phyloP scores from a whole-genome alignment of 148 eudicot genomes.

The Fagopyrum homotropicum region DNA sequence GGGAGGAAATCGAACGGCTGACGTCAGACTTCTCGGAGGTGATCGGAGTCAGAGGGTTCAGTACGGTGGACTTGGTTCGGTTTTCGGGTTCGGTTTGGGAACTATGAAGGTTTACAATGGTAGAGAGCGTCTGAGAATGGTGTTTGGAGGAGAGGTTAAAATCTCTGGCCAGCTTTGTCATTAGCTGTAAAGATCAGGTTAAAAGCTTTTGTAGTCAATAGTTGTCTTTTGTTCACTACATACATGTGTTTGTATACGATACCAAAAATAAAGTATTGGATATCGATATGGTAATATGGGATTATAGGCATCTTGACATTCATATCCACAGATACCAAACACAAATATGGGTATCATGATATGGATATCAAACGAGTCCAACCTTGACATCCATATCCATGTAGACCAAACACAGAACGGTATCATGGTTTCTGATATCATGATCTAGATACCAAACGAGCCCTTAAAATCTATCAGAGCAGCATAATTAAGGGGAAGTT shows the following conservation, averaged over 20 bases:
- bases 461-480: no score
- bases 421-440: no score
- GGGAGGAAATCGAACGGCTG: constrained; percentile 44
- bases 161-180: constrained; percentile 44
- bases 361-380: no score
- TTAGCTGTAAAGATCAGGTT: neutral
- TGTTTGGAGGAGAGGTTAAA: constrained; percentile 53
- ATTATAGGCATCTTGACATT: no score
- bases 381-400: no score
- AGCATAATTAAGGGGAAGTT: no score
- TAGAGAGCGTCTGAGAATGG: constrained; percentile 43
- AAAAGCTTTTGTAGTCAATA: neutral
- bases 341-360: no score
- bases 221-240: neutral
- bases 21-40: constrained; percentile 36
- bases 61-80: constrained; percentile 62
- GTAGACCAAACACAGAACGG: no score
- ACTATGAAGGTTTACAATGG: constrained; percentile 57
- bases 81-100: constrained; percentile 40
- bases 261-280: neutral
- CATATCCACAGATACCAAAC: no score
- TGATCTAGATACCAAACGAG: no score
- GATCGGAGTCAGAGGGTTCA: constrained; percentile 73
- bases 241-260: neutral
- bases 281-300: neutral